Percentiles rank a stretch among this genome's conserved stretches.
Conservation (phyloP, 768 basidiomycete genomes). For the Mycena olivaceomarginata region DNA sequence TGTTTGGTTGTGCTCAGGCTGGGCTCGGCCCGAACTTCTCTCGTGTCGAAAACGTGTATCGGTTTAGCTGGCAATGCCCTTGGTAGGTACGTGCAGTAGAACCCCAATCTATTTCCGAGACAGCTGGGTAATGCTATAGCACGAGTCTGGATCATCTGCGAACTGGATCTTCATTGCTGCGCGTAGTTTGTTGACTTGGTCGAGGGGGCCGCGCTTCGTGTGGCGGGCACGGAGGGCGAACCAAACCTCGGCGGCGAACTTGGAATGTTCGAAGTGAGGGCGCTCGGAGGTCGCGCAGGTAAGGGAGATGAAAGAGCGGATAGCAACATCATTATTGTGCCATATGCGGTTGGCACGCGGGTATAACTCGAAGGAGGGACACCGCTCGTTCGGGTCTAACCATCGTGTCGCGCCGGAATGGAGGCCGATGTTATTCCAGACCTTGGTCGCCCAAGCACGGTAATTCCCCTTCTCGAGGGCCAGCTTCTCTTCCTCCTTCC, state of each 20-base stretch:
- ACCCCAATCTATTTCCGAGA: too few species aligned
- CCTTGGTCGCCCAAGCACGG: background rate
- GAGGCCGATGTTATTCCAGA: background rate
- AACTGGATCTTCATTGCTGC: background rate
- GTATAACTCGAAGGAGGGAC: background rate
- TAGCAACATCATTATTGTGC: background rate
- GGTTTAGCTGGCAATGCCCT: too few species aligned
- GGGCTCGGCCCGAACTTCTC: too few species aligned
- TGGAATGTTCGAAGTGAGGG: background rate
- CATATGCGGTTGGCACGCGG: background rate
- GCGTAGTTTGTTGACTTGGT: background rate
- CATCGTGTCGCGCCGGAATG: background rate
- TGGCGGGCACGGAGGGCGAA: background rate
- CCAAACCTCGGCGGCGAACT: background rate
- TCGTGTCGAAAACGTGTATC: too few species aligned
- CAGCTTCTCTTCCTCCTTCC: background rate
- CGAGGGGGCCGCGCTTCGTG: background rate
- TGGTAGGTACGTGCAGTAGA: too few species aligned
- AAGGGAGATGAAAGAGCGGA: background rate
- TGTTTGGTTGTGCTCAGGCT: too few species aligned
- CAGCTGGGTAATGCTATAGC: too few species aligned
- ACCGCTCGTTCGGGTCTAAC: background rate
- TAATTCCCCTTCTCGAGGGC: background rate
- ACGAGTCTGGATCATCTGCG: background rate
- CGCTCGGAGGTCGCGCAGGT: background rate